Conservation (phyloP, 2,329 filamentous ascomycete species). For the Dryadomyces quercivorus region DNA sequence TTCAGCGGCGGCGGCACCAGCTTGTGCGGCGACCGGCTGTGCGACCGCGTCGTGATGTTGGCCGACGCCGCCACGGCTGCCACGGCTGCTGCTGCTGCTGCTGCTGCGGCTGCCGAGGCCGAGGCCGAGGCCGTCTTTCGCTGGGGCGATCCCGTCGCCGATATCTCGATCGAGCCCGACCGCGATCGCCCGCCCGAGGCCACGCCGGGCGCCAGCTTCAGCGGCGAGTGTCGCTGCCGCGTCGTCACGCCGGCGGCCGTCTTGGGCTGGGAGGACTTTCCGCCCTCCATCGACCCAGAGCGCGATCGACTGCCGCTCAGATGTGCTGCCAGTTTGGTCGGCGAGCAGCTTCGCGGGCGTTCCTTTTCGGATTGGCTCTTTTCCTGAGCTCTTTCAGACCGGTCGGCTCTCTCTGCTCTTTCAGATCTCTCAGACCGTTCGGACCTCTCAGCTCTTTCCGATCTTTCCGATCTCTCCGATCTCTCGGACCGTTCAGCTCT, state of each 20-base stretch:
- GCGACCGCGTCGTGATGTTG: neutral
- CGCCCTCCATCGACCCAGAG: neutral
- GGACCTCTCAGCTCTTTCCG: neutral
- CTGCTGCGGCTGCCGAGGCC: neutral
- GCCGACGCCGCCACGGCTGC: too few species aligned
- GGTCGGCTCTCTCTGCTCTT: too few species aligned
- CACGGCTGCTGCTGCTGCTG: neutral
- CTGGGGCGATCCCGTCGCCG: too few species aligned
- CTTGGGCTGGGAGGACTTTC: neutral
- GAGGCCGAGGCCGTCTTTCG: too few species aligned
- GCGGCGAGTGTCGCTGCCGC: neutral
- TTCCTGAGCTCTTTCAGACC: too few species aligned
- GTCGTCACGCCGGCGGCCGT: neutral
- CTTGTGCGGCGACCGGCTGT: conserved; percentile 10
- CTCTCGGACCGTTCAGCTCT: too few species aligned
- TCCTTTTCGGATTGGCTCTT: too few species aligned
- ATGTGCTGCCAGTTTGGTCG: neutral
- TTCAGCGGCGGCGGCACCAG: neutral
- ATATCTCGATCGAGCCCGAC: neutral
- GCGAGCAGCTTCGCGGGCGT: neutral
- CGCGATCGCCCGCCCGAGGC: neutral
- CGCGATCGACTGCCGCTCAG: neutral
- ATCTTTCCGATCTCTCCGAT: neutral
- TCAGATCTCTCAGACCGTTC: too few species aligned
- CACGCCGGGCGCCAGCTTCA: neutral